Evolutionary conservation across 2,329 filamentous ascomycete species (phyloP), one percentile per base, ranked within the genome.

Genomic region (Apiospora aurea): DNA sequence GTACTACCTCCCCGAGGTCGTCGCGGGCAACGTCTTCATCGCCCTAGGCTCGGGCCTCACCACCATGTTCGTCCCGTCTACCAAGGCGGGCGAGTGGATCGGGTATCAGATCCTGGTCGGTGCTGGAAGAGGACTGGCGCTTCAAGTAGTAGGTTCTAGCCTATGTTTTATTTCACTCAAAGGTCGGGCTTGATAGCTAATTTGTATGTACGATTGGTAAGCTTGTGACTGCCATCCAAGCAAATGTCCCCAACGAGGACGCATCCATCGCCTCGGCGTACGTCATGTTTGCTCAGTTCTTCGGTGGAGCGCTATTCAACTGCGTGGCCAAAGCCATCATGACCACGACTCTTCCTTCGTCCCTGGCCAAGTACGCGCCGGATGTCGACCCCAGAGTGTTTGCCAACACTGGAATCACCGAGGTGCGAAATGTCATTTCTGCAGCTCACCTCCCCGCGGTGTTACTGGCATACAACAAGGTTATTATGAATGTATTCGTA

Each of bases 241-340:
- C 78, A 53, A 75, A 76, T 57, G 73, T 77, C 10, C 75, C 76
- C 11, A 75, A 71, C 57, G 68, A 72, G 16, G 75, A 79, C 47
- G 72, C 77, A 11, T 75, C 78, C 18, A 73, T 76, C 69, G 75
- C 73, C 61, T 75, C 75, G 68, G 79, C 80, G 4, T 80, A 84
- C 41, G 77, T 83, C 41, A 82, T 87, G 73, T 88, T 89, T 77
- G 86, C 86, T 78, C 85, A 89, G 69, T 83, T 82, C 3, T 80
- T 89, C 0, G 87, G 87, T 18, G 85, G 86, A 2, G 84, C 87
- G 1, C 78, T 89, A 64, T 82, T 85, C 57, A 82, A 88, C 44
- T 82, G 82, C 0, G 81, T 89, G 34, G 85, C 85, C 1, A 85
- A 89, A 76, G 86, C 86, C 70, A 83, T 89, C 66, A 89, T 90